Conservation (phyloP, 73 alveolate species). For the Tetrahymena elliotti region DNA sequence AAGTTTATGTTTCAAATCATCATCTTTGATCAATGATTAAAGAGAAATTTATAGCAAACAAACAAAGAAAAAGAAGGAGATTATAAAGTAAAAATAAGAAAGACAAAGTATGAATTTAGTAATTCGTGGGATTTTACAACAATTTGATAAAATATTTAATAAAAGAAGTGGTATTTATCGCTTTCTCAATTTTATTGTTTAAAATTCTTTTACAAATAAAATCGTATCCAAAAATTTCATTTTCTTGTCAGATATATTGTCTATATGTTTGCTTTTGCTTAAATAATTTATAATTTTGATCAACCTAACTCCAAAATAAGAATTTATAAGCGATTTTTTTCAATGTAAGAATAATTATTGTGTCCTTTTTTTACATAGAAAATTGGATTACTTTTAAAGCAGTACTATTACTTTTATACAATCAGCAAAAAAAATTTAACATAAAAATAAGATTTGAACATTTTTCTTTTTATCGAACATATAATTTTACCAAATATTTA, state of each 20-base stretch:
- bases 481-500: too few relatives aligned
- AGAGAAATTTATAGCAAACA: neutral
- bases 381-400: neutral
- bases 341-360: neutral
- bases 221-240: too few relatives aligned
- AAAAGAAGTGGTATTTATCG: neutral
- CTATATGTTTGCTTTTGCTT: neutral
- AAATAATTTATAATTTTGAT: neutral
- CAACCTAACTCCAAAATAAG: neutral
- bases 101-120: too few relatives aligned
- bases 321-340: neutral
- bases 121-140: too few relatives aligned
- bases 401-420: neutral
- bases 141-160: too few relatives aligned
- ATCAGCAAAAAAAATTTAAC: neutral
- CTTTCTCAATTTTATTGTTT: too few relatives aligned
- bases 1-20: neutral
- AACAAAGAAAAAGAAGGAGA: too few relatives aligned
- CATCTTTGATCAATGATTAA: neutral
- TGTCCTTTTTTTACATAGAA: neutral
- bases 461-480: neutral
- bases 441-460: too few relatives aligned
- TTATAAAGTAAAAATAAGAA: too few relatives aligned
- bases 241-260: neutral
- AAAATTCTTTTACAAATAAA: too few relatives aligned